phyloP scores from a whole-genome alignment of 2,329 filamentous ascomycete species.

The Exserohilum turcica region DNA sequence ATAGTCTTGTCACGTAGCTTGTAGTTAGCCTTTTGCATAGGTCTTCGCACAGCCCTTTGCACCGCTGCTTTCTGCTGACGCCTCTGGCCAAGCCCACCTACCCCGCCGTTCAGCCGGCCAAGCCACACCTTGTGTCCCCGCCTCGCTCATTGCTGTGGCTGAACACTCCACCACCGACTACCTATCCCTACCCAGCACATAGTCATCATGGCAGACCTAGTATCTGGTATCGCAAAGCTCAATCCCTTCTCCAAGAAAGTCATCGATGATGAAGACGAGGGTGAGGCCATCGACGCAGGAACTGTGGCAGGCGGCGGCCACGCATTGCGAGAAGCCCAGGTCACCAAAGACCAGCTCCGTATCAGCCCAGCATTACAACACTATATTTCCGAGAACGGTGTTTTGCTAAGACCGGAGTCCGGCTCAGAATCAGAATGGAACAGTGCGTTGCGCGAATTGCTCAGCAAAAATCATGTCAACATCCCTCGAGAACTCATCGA shows the following conservation, averaged over 20 bases:
- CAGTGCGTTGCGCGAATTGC: constrained; percentile 55
- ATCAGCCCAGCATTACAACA: constrained; percentile 64
- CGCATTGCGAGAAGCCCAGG: constrained; percentile 54
- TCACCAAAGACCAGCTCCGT: constrained; percentile 60
- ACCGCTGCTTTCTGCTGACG: neutral
- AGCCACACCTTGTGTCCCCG: constrained; percentile 2
- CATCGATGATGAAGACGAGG: constrained; percentile 58
- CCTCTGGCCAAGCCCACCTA: constrained; percentile 9
- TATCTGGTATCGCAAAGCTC: constrained; percentile 41
- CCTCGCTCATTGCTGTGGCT: constrained; percentile 3
- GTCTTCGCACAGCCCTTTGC: too few species aligned
- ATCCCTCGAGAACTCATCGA: constrained; percentile 63
- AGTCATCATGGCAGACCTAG: constrained; percentile 40
- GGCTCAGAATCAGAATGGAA: constrained; percentile 54
- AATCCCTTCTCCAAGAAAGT: constrained; percentile 42
- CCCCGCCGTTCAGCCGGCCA: constrained; percentile 12
- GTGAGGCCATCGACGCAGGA: constrained; percentile 57
- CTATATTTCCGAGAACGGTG: constrained; percentile 60
- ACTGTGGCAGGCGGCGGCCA: constrained; percentile 66
- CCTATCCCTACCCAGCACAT: constrained; percentile 1
- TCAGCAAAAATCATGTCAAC: constrained; percentile 63
- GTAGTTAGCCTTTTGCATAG: too few species aligned
- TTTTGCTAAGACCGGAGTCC: constrained; percentile 57
- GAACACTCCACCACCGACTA: neutral
- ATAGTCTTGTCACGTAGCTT: neutral